These are phyloP conservation scores for Candida tammaniensis DNA, from an alignment of 805 yeast genomes.

Conservation along the genomic window DNA sequence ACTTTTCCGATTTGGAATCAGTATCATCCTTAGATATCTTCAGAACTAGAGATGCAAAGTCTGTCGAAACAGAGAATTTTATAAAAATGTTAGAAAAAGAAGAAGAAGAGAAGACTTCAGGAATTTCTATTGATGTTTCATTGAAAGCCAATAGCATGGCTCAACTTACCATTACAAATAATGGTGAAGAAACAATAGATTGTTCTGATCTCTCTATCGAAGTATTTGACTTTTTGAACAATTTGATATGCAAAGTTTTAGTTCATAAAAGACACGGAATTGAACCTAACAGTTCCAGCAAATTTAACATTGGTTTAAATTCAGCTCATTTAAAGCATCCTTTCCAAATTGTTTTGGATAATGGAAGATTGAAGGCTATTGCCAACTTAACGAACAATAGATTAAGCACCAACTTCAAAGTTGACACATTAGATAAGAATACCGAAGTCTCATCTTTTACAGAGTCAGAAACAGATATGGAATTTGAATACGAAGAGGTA, in stretches of 20 bases:
- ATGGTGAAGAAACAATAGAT: constrained; percentile 21
- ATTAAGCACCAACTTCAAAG: no score
- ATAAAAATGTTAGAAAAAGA: background rate
- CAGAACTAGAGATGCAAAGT: background rate
- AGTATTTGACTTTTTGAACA: constrained; percentile 27
- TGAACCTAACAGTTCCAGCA: constrained; percentile 26
- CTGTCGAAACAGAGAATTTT: background rate
- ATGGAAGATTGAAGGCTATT: constrained; percentile 13
- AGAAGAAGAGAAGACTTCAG: background rate
- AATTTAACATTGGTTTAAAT: constrained; percentile 31
- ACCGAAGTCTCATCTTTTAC: constrained; percentile 1
- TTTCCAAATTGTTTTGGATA: constrained; percentile 26
- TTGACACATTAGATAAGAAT: background rate
- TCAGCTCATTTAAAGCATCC: constrained; percentile 33
- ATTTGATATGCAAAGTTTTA: constrained; percentile 22
- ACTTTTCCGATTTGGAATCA: constrained; percentile 4
- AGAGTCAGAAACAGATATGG: constrained; percentile 6
- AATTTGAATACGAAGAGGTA: background rate
- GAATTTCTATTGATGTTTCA: constrained; percentile 18
- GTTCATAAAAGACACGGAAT: constrained; percentile 32
- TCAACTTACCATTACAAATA: constrained; percentile 30
- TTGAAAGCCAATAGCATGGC: constrained; percentile 32
- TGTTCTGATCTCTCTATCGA: constrained; percentile 29
- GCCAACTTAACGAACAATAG: constrained; percentile 9
- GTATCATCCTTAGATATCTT: constrained; percentile 5